These are phyloP conservation scores for Rosa multiflora DNA, from an alignment of 306 rosid genomes.

Conservation along the genomic window DNA sequence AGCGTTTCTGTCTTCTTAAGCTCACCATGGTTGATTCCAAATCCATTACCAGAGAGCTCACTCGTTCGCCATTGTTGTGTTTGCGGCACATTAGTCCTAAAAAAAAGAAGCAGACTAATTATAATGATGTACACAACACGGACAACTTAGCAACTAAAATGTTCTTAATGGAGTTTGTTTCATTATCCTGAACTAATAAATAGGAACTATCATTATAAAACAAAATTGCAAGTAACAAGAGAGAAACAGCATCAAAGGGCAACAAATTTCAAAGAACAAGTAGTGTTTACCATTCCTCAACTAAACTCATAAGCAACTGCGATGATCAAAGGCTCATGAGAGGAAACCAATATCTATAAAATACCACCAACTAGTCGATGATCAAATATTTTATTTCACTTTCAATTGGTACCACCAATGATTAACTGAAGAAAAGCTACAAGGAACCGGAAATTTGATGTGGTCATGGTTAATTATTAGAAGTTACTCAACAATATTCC, in stretches of 20 bases:
- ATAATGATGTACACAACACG: constrained; percentile 16
- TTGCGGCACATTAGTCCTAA: constrained; percentile 17
- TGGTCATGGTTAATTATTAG: background rate
- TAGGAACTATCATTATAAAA: background rate
- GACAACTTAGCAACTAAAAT: background rate
- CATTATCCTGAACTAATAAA: background rate
- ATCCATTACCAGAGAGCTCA: constrained; percentile 23
- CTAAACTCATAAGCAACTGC: background rate
- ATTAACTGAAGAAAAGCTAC: background rate
- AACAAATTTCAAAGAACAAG: background rate
- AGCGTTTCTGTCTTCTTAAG: constrained; percentile 87
- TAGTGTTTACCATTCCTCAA: no score
- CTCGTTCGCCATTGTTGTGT: constrained; percentile 16
- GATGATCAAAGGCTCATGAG: background rate
- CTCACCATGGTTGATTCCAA: constrained; percentile 64
- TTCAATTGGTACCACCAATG: background rate
- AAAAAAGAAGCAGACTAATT: constrained; percentile 21
- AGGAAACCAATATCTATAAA: background rate
- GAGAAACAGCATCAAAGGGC: background rate
- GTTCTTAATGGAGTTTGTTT: background rate
- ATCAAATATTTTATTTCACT: background rate
- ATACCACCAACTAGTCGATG: background rate
- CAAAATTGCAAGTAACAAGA: background rate
- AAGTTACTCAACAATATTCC: background rate
- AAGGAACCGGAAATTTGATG: background rate